Percentiles rank a stretch among this genome's conserved stretches.
Evolutionary conservation across 2,329 filamentous ascomycete genomes (phyloP).

Genomic region (Talaromyces atroroseus): DNA sequence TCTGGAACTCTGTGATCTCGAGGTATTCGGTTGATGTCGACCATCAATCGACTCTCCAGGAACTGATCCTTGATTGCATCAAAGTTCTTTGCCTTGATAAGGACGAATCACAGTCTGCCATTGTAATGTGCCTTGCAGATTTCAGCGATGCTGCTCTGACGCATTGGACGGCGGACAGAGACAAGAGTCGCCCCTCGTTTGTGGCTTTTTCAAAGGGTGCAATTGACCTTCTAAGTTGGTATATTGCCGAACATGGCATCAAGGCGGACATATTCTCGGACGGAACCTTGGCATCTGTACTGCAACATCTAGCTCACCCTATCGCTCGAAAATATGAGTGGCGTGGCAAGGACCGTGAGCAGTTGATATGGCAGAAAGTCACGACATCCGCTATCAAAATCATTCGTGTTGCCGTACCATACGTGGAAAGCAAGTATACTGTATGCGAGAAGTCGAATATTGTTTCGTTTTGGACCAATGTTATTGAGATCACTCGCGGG

Average conservation of each 20-base stretch:
- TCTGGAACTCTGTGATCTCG: constrained; percentile 60
- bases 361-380: constrained; percentile 72
- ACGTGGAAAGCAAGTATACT: constrained; percentile 45
- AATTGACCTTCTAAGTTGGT: constrained; percentile 60
- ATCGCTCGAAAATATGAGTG: constrained; percentile 79
- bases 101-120: constrained; percentile 30
- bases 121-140: constrained; percentile 52
- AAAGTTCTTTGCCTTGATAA: constrained; percentile 34
- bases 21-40: constrained; percentile 37
- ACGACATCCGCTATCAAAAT: constrained; percentile 66
- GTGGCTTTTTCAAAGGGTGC: constrained; percentile 81
- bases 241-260: constrained; percentile 35
- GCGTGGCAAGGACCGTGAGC: constrained; percentile 62
- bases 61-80: constrained; percentile 29
- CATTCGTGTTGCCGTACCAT: constrained; percentile 59
- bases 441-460: constrained; percentile 32
- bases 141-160: constrained; percentile 58
- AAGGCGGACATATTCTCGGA: constrained; percentile 65
- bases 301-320: constrained; percentile 63
- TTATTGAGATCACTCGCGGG: constrained; percentile 62
- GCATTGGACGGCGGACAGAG: constrained; percentile 32
- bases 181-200: constrained; percentile 63
- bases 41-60: constrained; percentile 33
- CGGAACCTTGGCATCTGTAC: constrained; percentile 58
- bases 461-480: constrained; percentile 63